Base-by-base conservation (phyloP, 306 rosid genomes). In the Ormosia semicastrata region DNA sequence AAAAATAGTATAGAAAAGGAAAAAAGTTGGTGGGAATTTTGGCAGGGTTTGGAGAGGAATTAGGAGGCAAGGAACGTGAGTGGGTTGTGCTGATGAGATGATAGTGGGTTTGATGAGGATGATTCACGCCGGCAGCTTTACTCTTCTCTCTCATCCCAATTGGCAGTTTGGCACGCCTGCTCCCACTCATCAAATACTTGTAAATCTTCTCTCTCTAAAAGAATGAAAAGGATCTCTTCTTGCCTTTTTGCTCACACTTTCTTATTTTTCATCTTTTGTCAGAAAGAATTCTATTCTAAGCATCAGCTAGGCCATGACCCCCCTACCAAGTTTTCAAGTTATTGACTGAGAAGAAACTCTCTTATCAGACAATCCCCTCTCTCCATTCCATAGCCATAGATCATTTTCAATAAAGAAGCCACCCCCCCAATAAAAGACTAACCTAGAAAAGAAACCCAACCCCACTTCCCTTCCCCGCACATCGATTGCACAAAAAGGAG, bases 61-160 rank as follows among this genome's bases (percentile, higher is more conserved):
- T 86, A 85, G 95, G 95, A 87, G 89, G 94, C 92, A 89, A 81
- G 76, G 76, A 88, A 89, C 36, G 80, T 75, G 85, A 90, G 89
- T 90, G 91, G 85, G 81, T 64, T 84, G 73, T 49, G 87, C 6
- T 75, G 83, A 68, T 78, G 56, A 60, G 66, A 50, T 72, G 80
- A 66, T 81, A 89, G 97, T 91, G 95, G 90, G 91, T 86, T 93
- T 86, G 90, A 93, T 93, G 81, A 90, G 84, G 85, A 75, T 86
- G 60, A 90, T 81, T 86, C 99, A 93, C 94, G 99, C 98, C 95
- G 94, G 97, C 94, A 91, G 95, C 98, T 94, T 94, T 92, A 83
- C 88, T 85, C 75, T 30, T 36, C 73, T 58, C 85, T 81, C 82
- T 71, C 79, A 66, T 73, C 86, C 83, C 91, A 89, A 73, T 85